Percentiles rank a stretch among this genome's conserved stretches.
Conservation (phyloP, 2,329 filamentous ascomycete species). For the Colletotrichum melonis region DNA sequence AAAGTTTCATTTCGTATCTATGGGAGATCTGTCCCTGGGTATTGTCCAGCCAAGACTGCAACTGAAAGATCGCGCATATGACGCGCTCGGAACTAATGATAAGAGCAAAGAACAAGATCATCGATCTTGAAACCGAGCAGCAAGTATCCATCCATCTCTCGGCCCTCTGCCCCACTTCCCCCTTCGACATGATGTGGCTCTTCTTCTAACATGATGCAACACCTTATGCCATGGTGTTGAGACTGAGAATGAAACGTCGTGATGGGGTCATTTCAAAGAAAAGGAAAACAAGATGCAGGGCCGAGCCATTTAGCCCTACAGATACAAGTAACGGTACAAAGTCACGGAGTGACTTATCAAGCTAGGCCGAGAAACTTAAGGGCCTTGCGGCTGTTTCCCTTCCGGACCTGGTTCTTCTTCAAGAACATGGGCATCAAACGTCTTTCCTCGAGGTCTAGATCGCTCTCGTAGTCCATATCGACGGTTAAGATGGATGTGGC, state of each 20-base stretch:
- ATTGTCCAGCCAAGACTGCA: slow-evolving; percentile 12
- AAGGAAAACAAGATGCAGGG: background rate
- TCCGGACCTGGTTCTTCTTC: slow-evolving; percentile 47
- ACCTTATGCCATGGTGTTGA: background rate
- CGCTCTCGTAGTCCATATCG: slow-evolving; percentile 52
- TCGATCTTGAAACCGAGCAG: background rate
- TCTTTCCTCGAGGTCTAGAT: slow-evolving; percentile 60
- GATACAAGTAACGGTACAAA: background rate
- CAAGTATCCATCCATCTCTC: background rate
- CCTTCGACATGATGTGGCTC: background rate
- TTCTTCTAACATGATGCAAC: background rate
- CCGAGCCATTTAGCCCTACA: background rate
- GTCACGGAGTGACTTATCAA: slow-evolving; percentile 36
- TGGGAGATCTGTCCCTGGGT: slow-evolving; percentile 1
- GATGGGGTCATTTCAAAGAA: background rate
- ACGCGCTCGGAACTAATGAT: background rate
- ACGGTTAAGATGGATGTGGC: slow-evolving; percentile 47
- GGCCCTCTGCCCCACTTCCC: background rate
- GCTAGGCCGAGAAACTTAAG: slow-evolving; percentile 65
- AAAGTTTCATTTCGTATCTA: background rate
- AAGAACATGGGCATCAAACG: slow-evolving; percentile 64
- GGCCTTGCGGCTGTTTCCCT: slow-evolving; percentile 61
- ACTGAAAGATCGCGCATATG: background rate
- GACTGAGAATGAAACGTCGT: background rate
- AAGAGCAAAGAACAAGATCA: background rate